A percentile compares a stretch with the other conserved stretches of the same genome.
Evolutionary conservation across 2,329 filamentous ascomycete genomes (phyloP).

Genomic region (Alternaria sp.): DNA sequence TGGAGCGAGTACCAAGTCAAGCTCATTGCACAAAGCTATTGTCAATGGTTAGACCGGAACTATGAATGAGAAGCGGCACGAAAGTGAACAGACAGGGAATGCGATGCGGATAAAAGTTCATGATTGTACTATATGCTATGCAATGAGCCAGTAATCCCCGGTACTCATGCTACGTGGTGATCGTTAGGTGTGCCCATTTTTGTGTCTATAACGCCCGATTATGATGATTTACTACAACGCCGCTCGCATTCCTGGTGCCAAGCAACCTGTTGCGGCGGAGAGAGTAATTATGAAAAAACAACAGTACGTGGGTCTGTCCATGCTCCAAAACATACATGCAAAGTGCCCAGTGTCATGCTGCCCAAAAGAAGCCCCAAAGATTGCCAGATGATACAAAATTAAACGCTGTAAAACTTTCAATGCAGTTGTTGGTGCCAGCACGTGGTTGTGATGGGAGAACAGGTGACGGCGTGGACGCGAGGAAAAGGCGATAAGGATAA

Average conservation of each 20-base stretch:
- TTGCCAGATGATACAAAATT: conserved; percentile 33
- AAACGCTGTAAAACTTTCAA: conserved; percentile 38
- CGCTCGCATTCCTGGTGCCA: conserved; percentile 14
- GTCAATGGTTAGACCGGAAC: neutral
- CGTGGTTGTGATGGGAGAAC: conserved; percentile 29
- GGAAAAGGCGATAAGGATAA: conserved; percentile 1
- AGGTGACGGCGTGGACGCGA: conserved; percentile 33
- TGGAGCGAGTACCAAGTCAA: neutral
- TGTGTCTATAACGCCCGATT: conserved; percentile 15
- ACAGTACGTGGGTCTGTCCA: conserved; percentile 7
- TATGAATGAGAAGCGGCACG: neutral
- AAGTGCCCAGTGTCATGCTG: conserved; percentile 11
- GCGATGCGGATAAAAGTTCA: conserved; percentile 1
- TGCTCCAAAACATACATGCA: conserved; percentile 23
- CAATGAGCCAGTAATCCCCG: conserved; percentile 4
- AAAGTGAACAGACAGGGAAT: neutral
- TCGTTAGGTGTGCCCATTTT: conserved; percentile 19
- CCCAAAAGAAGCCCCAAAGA: conserved; percentile 21
- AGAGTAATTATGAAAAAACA: conserved; percentile 10
- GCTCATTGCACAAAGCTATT: neutral
- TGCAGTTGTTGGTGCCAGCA: conserved; percentile 30
- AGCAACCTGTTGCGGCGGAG: conserved; percentile 13
- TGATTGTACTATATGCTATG: conserved; percentile 15
- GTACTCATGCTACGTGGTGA: conserved; percentile 11
- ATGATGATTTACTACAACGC: conserved; percentile 20